Evolutionary conservation across 75 land plant species (phyloP), one percentile per base, ranked within the genome.

Genomic region (Chamaecyparis obtusa): DNA sequence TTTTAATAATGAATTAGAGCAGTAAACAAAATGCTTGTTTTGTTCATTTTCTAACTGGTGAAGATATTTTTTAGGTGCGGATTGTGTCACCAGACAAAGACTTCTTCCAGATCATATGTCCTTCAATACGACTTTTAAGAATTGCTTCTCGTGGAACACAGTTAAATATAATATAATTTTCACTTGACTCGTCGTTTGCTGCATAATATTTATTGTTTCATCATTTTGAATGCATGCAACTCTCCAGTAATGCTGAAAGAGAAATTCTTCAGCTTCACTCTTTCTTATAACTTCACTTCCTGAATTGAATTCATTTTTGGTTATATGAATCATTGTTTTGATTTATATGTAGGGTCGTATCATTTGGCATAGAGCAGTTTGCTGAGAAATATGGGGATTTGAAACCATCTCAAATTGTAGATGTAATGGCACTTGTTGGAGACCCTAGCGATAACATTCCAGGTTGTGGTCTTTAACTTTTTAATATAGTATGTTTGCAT

Each of bases 81-180:
- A 90, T 96, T 86, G 96, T 94, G n/a, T 97, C 99, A 76, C 98
- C 99, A 13, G 99, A 97, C 86, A 97, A 97, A 91, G 99, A 97
- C 84, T 95, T 97, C 84, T 97, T 96, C 84, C 99, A 97, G 86
- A 90, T 97, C 71, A 57, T 97, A 41, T 96, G 98, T 64, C 98
- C 99, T 69, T 90, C 93, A 55, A 77, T 97, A 39, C 99, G 96
- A 27, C 93, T 97, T 64, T 90, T 97, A 33, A 83, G 98, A 60
- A 89, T 95, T 55, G 91, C 92, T 85, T 91, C 98, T 0, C 95
- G 91, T 80, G 98, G 99, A 13, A 75, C 91, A 27, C 92, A 93
- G 95, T 96, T 79, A 56, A 90, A 93, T 91, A 74, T 82, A 27
- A 86, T 41, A 16, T 4, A n/a, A 3, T n/a, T 36, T n/a, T 84